A percentile compares a stretch with the other conserved stretches of the same genome.
These are phyloP conservation scores for Mortierella sp. DNA, from an alignment of 371 early-diverging fungal species.

Conservation along the genomic window DNA sequence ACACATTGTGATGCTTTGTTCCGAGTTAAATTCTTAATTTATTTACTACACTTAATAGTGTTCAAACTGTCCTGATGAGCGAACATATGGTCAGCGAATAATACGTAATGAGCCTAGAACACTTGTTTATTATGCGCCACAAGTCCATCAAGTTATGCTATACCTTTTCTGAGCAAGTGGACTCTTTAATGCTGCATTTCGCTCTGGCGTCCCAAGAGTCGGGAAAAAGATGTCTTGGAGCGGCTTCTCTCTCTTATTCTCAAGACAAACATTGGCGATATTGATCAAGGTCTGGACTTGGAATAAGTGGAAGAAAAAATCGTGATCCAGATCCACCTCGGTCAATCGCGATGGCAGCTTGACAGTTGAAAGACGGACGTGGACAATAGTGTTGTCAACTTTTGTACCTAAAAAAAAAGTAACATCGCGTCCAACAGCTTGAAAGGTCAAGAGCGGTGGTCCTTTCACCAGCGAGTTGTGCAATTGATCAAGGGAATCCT, in stretches of 20 bases:
- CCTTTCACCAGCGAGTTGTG: not conserved
- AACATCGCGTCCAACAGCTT: constrained; percentile 13
- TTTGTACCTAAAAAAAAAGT: constrained; percentile 15
- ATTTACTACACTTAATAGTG: no score
- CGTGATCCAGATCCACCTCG: not conserved
- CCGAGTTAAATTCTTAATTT: no score
- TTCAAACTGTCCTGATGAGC: no score
- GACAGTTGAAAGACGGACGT: not conserved
- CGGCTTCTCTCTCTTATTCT: not conserved
- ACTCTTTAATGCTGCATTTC: constrained; percentile 9
- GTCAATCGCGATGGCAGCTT: not conserved
- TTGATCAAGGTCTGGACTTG: constrained; percentile 1
- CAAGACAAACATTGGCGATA: not conserved
- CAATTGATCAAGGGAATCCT: constrained; percentile 14
- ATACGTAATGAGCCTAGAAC: no score
- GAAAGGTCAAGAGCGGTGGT: constrained; percentile 18
- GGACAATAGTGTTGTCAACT: constrained; percentile 3
- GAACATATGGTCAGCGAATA: no score
- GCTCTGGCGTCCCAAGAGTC: constrained; percentile 20
- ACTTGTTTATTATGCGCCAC: no score
- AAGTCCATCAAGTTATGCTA: no score
- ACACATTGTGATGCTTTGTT: no score
- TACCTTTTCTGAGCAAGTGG: not conserved
- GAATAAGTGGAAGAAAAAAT: not conserved
- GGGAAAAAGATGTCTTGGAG: not conserved